Conservation (phyloP, 2,329 filamentous ascomycete species). For the Monosporascus sp. region DNA sequence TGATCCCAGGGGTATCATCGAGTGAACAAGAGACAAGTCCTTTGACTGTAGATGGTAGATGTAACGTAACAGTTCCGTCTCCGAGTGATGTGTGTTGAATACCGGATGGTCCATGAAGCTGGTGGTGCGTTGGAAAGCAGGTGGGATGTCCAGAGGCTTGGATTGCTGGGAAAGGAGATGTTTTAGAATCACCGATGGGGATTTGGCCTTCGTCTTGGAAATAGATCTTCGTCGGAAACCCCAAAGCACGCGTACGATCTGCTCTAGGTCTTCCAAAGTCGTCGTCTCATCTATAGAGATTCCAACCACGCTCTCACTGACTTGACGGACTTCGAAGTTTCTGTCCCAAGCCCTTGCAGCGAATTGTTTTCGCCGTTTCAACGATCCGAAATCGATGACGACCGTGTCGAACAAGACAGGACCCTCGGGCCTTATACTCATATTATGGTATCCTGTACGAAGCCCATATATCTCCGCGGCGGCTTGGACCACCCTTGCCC, state of each 20-base stretch:
- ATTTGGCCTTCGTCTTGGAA: not conserved
- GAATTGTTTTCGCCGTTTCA: slow-evolving; percentile 44
- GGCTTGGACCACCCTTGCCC: slow-evolving; percentile 64
- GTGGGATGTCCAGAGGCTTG: slow-evolving; percentile 44
- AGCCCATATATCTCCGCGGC: slow-evolving; percentile 59
- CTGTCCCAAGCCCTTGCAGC: slow-evolving; percentile 46
- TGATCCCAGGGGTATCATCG: slow-evolving; percentile 94
- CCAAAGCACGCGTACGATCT: slow-evolving; percentile 19
- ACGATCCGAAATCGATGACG: slow-evolving; percentile 51
- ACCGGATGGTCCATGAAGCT: slow-evolving; percentile 81
- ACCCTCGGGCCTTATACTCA: slow-evolving; percentile 50
- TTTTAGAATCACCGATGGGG: slow-evolving; percentile 37
- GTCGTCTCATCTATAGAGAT: slow-evolving; percentile 76
- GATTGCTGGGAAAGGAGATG: slow-evolving; percentile 30
- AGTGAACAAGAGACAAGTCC: slow-evolving; percentile 89
- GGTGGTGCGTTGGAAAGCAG: slow-evolving; percentile 63
- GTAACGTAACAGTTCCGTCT: slow-evolving; percentile 90
- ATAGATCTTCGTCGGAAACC: slow-evolving; percentile 1
- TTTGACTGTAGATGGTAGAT: slow-evolving; percentile 91
- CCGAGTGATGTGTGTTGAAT: slow-evolving; percentile 92
- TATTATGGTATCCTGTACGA: slow-evolving; percentile 42
- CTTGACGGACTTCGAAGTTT: slow-evolving; percentile 56
- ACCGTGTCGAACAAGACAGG: slow-evolving; percentile 75
- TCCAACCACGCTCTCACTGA: slow-evolving; percentile 57
- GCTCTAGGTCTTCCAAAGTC: slow-evolving; percentile 44